These are phyloP conservation scores for Diaporthe vexans DNA, from an alignment of 2,329 filamentous ascomycete genomes.

Conservation along the genomic window DNA sequence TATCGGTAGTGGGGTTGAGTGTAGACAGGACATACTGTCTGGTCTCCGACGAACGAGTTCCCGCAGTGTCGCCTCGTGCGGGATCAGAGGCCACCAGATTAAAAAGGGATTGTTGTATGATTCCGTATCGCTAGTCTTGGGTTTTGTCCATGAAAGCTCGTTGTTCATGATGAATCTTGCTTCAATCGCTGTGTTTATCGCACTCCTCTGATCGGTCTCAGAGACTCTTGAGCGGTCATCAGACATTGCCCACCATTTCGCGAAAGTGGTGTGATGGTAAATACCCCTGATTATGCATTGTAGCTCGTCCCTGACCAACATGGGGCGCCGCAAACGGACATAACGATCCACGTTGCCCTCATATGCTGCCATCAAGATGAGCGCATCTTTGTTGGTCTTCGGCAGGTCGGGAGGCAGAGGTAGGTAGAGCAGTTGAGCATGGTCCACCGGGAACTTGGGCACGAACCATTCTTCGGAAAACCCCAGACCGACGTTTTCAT, in stretches of 20 bases:
- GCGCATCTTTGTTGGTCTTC: background rate
- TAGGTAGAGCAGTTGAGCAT: background rate
- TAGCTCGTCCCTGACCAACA: background rate
- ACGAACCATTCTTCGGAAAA: background rate
- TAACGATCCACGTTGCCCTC: slow-evolving; percentile 20
- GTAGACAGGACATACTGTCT: background rate
- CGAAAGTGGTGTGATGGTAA: background rate
- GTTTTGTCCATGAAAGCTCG: background rate
- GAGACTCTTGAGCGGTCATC: background rate
- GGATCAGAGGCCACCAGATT: background rate
- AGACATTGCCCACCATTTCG: background rate
- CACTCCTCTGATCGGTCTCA: background rate
- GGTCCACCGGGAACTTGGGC: background rate
- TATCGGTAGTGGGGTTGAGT: background rate
- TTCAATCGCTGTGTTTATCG: background rate
- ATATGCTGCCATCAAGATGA: slow-evolving; percentile 21
- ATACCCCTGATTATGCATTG: background rate
- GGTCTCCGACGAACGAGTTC: slow-evolving; percentile 11
- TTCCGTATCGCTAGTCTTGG: background rate
- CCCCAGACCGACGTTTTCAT: background rate
- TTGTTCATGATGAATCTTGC: slow-evolving; percentile 27
- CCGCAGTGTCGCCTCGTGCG: background rate
- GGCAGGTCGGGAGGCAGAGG: background rate
- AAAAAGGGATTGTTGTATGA: background rate
- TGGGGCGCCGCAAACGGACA: background rate